phyloP scores from a whole-genome alignment of 2,329 filamentous ascomycete genomes.

The Colletotrichum tanaceti region DNA sequence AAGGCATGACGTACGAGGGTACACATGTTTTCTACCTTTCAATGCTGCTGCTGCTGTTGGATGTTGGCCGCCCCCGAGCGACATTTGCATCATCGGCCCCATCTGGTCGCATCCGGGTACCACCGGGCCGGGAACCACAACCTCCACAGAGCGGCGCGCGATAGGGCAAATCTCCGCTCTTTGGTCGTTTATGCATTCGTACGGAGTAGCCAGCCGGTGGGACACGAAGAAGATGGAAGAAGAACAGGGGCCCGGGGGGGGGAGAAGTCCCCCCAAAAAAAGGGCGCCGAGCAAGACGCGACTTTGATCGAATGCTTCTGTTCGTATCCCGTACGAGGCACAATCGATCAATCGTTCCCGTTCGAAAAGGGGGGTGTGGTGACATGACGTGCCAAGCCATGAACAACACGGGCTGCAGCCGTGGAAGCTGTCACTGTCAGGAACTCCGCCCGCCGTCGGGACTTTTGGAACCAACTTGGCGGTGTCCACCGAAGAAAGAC shows the following conservation, averaged over 20 bases:
- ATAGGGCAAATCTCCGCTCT: not conserved
- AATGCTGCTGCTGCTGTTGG: not conserved
- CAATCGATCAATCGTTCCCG: not conserved
- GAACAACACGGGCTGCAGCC: not conserved
- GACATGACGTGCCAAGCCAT: constrained; percentile 14
- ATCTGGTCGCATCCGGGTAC: constrained; percentile 18
- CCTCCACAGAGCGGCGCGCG: not conserved
- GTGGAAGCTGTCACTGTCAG: constrained; percentile 18
- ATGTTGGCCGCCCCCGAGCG: not conserved
- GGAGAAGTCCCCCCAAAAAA: too few relatives aligned
- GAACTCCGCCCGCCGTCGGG: constrained; percentile 35
- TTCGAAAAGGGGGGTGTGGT: not conserved
- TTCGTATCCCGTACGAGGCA: too few relatives aligned
- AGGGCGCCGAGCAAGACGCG: not conserved
- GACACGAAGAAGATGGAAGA: not conserved
- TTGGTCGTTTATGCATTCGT: not conserved
- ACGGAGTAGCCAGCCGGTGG: too few relatives aligned
- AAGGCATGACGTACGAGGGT: too few relatives aligned
- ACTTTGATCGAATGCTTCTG: too few relatives aligned
- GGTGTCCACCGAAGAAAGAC: constrained; percentile 7
- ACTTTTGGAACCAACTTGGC: constrained; percentile 27
- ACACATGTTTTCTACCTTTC: not conserved
- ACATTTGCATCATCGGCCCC: not conserved
- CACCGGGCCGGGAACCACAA: constrained; percentile 3
- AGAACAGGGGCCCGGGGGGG: not conserved